Conservation (phyloP, 2,329 filamentous ascomycete species). For the Calonectria pseudoturangicola region DNA sequence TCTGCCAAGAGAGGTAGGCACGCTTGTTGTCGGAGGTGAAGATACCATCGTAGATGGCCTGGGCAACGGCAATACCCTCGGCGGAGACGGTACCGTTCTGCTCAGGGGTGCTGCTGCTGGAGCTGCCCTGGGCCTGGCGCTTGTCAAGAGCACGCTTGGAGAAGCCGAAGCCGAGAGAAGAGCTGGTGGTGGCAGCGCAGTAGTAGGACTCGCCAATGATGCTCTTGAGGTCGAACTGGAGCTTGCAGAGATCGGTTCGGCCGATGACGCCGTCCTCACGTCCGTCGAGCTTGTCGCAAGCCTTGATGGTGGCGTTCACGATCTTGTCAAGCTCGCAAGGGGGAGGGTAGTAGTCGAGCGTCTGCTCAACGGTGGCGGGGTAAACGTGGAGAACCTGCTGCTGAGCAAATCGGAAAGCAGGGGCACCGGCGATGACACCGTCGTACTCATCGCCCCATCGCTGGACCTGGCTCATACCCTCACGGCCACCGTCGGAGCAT, state of each 20-base stretch:
- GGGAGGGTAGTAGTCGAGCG: conserved; percentile 58
- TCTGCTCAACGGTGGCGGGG: conserved; percentile 61
- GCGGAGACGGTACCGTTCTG: conserved; percentile 60
- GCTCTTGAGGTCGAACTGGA: conserved; percentile 56
- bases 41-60: conserved; percentile 59
- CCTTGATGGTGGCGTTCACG: conserved; percentile 71
- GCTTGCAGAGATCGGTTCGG: conserved; percentile 56
- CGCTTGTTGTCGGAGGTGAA: conserved; percentile 58
- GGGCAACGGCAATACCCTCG: conserved; percentile 58
- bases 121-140: conserved; percentile 45
- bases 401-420: conserved; percentile 59
- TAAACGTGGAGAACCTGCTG: conserved; percentile 65
- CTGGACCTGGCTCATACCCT: conserved; percentile 60
- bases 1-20: conserved; percentile 61
- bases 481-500: conserved; percentile 68
- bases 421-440: conserved; percentile 44
- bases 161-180: conserved; percentile 40
- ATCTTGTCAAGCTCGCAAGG: conserved; percentile 70
- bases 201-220: conserved; percentile 59
- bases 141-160: conserved; percentile 29
- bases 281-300: conserved; percentile 74
- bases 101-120: conserved; percentile 52
- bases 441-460: conserved; percentile 47
- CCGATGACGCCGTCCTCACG: conserved; percentile 71
- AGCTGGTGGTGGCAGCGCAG: conserved; percentile 54